Percentiles rank a stretch among this genome's conserved stretches.
Evolutionary conservation across 2,329 filamentous ascomycete genomes (phyloP).

Genomic region (Mariannaea elegans): DNA sequence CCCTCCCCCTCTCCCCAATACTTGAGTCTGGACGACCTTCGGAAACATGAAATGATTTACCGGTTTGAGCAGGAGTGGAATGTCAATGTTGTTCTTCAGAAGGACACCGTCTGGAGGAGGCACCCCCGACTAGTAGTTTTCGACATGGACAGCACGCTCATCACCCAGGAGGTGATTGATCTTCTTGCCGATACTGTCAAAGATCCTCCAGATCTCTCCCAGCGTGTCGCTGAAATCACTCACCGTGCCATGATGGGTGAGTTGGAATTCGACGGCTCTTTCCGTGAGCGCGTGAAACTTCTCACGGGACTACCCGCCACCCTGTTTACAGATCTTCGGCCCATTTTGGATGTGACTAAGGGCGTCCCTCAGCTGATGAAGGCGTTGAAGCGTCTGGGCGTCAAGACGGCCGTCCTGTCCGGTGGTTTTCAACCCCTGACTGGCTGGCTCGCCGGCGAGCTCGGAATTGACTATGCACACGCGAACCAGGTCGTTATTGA

Average conservation of each 20-base stretch:
- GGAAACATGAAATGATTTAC: constrained; percentile 83
- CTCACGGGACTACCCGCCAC: constrained; percentile 81
- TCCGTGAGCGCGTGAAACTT: constrained; percentile 81
- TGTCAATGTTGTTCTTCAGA: constrained; percentile 82
- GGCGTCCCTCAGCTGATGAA: constrained; percentile 80
- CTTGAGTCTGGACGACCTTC: constrained; percentile 72
- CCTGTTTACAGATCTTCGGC: constrained; percentile 81
- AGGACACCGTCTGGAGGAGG: constrained; percentile 76
- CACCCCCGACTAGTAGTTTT: constrained; percentile 92
- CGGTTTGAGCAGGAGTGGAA: constrained; percentile 90
- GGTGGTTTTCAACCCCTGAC: constrained; percentile 93
- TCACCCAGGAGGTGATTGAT: constrained; percentile 97
- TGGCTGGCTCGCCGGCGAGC: constrained; percentile 79
- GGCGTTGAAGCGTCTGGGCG: constrained; percentile 79
- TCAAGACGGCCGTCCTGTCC: constrained; percentile 89
- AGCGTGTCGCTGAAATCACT: constrained; percentile 87
- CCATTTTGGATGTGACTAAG: constrained; percentile 80
- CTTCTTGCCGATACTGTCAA: constrained; percentile 84
- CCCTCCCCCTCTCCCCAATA: constrained; percentile 70
- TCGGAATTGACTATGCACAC: constrained; percentile 87
- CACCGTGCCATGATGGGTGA: constrained; percentile 95
- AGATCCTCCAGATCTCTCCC: constrained; percentile 75
- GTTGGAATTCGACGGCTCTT: constrained; percentile 86
- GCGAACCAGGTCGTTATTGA: constrained; percentile 84
- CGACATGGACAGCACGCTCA: constrained; percentile 98